These are phyloP conservation scores for Xylaria arbuscula DNA, from an alignment of 2,329 filamentous ascomycete species.

Conservation along the genomic window DNA sequence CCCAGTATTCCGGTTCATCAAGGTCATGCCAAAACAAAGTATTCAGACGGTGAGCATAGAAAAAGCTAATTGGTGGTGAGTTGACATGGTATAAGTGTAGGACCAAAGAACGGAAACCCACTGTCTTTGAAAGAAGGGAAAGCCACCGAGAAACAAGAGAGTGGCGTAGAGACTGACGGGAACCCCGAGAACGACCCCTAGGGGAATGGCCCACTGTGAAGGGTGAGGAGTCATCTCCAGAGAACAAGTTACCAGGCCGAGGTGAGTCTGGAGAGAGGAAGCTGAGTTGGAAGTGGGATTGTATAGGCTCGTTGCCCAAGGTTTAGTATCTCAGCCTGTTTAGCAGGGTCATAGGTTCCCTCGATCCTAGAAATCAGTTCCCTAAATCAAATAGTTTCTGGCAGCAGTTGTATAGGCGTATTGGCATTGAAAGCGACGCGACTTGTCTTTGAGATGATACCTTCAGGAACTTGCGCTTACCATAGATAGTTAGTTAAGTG, in stretches of 20 bases:
- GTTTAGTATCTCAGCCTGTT: background rate
- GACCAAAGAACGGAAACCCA: slow-evolving; percentile 58
- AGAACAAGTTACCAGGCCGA: background rate
- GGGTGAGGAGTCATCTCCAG: slow-evolving; percentile 47
- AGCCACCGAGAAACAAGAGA: slow-evolving; percentile 73
- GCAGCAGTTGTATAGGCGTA: no score
- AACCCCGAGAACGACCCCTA: slow-evolving; percentile 65
- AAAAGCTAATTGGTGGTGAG: slow-evolving; percentile 64
- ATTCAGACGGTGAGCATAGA: slow-evolving; percentile 87
- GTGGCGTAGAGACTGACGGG: slow-evolving; percentile 73
- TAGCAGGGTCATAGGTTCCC: background rate
- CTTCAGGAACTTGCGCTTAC: no score
- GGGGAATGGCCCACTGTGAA: slow-evolving; percentile 51
- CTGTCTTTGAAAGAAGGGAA: slow-evolving; percentile 82
- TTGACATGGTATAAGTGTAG: background rate
- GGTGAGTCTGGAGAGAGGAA: background rate
- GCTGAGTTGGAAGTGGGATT: background rate
- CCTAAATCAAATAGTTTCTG: no score
- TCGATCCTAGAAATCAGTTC: background rate
- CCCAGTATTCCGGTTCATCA: slow-evolving; percentile 82
- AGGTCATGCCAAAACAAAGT: slow-evolving; percentile 78
- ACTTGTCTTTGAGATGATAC: no score
- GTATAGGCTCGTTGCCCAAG: background rate
- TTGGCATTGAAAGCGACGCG: no score
- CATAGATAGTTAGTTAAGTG: no score